A percentile compares a stretch with the other conserved stretches of the same genome.
Conservation (phyloP, 805 yeast genomes). For the Sugiyamaella lignohabitans region DNA sequence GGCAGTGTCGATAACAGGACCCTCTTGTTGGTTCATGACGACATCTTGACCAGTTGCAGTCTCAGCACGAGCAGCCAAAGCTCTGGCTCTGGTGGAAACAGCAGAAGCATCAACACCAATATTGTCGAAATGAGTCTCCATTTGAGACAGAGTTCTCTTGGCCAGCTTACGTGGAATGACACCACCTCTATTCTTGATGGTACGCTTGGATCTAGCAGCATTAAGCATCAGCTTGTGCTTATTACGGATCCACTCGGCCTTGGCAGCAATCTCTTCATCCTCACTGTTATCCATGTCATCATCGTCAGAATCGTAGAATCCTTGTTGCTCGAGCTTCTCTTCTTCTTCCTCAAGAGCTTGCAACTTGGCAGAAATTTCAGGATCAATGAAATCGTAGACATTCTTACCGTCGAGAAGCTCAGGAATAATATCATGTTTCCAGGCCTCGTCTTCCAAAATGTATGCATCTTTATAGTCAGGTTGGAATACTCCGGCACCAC, state of each 20-base stretch:
- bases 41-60: slow-evolving; percentile 68
- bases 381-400: slow-evolving; percentile 94
- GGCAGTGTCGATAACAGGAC: slow-evolving; percentile 35
- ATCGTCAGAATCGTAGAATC: slow-evolving; percentile 89
- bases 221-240: slow-evolving; percentile 91
- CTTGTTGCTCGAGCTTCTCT: slow-evolving; percentile 86
- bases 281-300: slow-evolving; percentile 56
- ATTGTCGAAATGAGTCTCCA: slow-evolving; percentile 85
- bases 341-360: slow-evolving; percentile 97
- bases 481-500: slow-evolving; percentile 98
- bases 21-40: slow-evolving; percentile 49
- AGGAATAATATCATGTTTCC: slow-evolving; percentile 98
- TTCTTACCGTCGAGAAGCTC: slow-evolving; percentile 94
- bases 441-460: slow-evolving; percentile 86
- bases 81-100: slow-evolving; percentile 47
- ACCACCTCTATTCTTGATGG: slow-evolving; percentile 79
- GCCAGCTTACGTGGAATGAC: slow-evolving; percentile 86
- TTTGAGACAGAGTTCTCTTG: slow-evolving; percentile 51
- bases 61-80: slow-evolving; percentile 28
- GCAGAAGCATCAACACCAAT: slow-evolving; percentile 81
- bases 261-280: slow-evolving; percentile 62
- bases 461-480: slow-evolving; percentile 90
- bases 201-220: slow-evolving; percentile 80
- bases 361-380: slow-evolving; percentile 88
- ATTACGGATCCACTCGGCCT: slow-evolving; percentile 93